Evolutionary conservation across 192 early-diverging fungal genomes (phyloP), one percentile per base, ranked within the genome.

Genomic region (Linnemannia hyalina): DNA sequence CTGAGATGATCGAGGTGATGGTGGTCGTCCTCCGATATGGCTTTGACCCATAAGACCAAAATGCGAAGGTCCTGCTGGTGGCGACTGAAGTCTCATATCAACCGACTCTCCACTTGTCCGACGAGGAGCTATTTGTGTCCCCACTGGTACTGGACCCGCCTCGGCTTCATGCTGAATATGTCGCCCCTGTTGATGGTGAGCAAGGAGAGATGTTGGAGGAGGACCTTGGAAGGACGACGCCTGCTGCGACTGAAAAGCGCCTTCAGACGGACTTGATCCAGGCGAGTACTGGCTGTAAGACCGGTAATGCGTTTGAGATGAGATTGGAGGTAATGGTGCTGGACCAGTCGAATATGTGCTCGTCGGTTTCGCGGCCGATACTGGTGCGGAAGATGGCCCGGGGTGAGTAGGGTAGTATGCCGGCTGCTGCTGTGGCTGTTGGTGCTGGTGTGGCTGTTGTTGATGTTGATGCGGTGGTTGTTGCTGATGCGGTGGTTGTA

Each of bases 51-150:
- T 16, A 55, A 70, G 75, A 22, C 70, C 63, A 63, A 81, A 86
- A 36, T 77, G 78, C 1, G 70, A 22, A 46, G 79, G 41, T 13
- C 63, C 76, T 1, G 42, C 65, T 29, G 84, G 80, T 0, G 84
- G 84, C 9, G 84, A 86, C 49, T 86, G 84, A 22, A 77, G 63
- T 20, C 78, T 55, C 52, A 80, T 76, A 55, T 86, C 84, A 4
- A 35, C 47, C 6, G 84, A 35, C 35, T 86, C 84, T 11, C 68
- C 79, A 23, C 79, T 78, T 5, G 84, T 44, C 16, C 80, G 70
- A n/a, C 84, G 74, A 54, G 78, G 74, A 1, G 63, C 36, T 16
- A 46, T 52, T 73, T 72, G 78, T 8, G 74, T 3, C 11, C 60
- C 29, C 18, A 69, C 44, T 38, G 78, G 35, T 74, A 70, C 78